Evolutionary conservation across 2,329 filamentous ascomycete species (phyloP), one percentile per base, ranked within the genome.

Genomic region (Daldinia sp.): DNA sequence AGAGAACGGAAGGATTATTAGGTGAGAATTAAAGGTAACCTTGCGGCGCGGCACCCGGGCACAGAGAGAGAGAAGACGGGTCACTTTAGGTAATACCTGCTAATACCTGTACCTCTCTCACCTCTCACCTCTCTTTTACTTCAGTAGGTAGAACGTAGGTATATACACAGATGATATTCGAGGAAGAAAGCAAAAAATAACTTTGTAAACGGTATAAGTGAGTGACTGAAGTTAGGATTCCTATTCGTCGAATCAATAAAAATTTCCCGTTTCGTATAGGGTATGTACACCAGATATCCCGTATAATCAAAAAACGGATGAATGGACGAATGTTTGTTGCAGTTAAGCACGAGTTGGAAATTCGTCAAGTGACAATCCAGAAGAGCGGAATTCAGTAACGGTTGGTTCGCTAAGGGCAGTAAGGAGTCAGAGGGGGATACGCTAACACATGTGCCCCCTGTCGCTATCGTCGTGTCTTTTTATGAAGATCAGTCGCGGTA

Each of bases 191-290:
- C 3, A 3, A 45, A 19, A 11, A 23, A 37, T 6, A 17, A 41
- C 9, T 37, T 37, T 10, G 34, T n/a, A 10, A 8, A 37, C n/a
- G n/a, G 9, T 17, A 8, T 19, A 15, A 52, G 19, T 39, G 49
- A 66, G 49, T 54, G 56, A 63, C 55, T 66, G n/a, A 49, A 32
- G 63, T 57, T 17, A 51, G 43, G 48, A 30, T 45, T 63, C 49
- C 53, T 53, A 63, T 66, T 63, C 52, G 63, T 58, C 41, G 11
- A 51, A 52, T 29, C 25, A 58, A n/a, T n/a, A 56, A 48, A 39
- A 48, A 52, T n/a, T 41, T 47, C n/a, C 45, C 35, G 17, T 35
- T 43, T 45, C 27, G 47, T 10, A 55, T 45, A n/a, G n/a, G n/a
- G n/a, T n/a, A n/a, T n/a, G n/a, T n/a, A n/a, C n/a, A n/a, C n/a